A percentile compares a stretch with the other conserved stretches of the same genome.
These are phyloP conservation scores for Aotearoamyces nothofagi DNA, from an alignment of 2,329 filamentous ascomycete genomes.

Conservation along the genomic window DNA sequence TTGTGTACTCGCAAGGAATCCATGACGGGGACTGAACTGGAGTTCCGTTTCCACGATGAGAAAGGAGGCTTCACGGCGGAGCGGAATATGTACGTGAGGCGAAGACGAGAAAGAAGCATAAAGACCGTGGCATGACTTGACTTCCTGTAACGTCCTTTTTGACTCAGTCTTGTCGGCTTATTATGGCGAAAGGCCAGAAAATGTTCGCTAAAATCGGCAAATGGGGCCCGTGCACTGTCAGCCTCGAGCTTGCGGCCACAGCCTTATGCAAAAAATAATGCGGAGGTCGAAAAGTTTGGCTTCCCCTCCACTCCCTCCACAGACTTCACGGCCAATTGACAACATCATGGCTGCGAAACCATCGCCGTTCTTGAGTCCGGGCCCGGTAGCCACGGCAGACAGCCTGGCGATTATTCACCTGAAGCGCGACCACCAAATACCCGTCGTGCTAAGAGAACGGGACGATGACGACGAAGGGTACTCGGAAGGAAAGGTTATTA, in stretches of 20 bases:
- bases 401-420: conserved; percentile 74
- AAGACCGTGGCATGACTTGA: background rate
- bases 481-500: conserved; percentile 63
- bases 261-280: conserved; percentile 1
- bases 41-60: too few relatives aligned
- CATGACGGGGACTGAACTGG: conserved; percentile 1
- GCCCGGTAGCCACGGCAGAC: conserved; percentile 42
- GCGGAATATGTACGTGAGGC: too few relatives aligned
- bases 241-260: background rate
- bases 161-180: conserved; percentile 1
- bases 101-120: conserved; percentile 1
- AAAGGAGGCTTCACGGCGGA: too few relatives aligned
- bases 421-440: conserved; percentile 71
- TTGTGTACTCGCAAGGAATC: conserved; percentile 17
- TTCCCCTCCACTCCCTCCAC: background rate
- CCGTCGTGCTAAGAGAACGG: conserved; percentile 50
- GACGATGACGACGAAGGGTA: conserved; percentile 55
- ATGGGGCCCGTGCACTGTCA: too few relatives aligned
- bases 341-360: conserved; percentile 12
- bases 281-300: too few relatives aligned
- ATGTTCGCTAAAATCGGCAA: conserved; percentile 1
- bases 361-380: conserved; percentile 74
- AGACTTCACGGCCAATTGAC: conserved; percentile 2
- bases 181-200: background rate
- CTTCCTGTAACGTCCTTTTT: background rate